Base-by-base conservation (phyloP, 2,329 filamentous ascomycete species). In the Fonsecaea pedrosoi region DNA sequence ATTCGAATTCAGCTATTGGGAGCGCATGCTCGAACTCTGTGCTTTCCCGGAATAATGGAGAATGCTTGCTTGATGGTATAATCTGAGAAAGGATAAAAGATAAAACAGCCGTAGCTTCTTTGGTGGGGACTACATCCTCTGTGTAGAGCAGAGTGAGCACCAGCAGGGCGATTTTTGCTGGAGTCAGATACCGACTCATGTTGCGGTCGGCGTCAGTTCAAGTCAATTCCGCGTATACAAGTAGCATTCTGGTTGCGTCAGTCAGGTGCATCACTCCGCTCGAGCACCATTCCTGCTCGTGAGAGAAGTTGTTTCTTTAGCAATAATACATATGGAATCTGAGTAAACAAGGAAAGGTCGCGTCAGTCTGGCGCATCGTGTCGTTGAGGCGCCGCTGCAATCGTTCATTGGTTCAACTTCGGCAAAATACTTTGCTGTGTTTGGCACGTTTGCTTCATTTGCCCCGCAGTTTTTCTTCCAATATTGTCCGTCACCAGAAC, bases 171-270 rank as follows among this genome's bases (percentile, higher is more conserved):
- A 98, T 86, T 77, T 95, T 96, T 72, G 92, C 89, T 12, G 94
- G 92, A n/a, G 92, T 96, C 54, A 98, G 85, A 78, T 90, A 96
- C 65, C 91, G 90, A 73, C 90, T 86, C 90, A 94, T 96, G 6
- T 58, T 67, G 57, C 21, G 21, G 9, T 18, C 13, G 21, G 12
- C 42, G 7, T 21, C 6, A 10, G 12, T 7, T 21, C n/a, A 48
- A 10, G 21, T 8, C 2, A 50, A 50, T 50, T 2, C 45, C 25
- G 45, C 45, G 1, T 8, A 50, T 8, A 50, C 45, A 25, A 10
- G 9, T 4, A 50, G 45, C 45, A 50, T 9, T 10, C 12, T 12
- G 21, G 10, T 12, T 13, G 18, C 45, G 9, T 50, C 45, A 12
- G 45, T 15, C 18, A 13, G 9, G 45, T 25, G 18, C 45, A 50